Evolutionary conservation across 129 eudicot genomes (phyloP), one percentile per base, ranked within the genome.

Genomic region (Flaveria trinervia): DNA sequence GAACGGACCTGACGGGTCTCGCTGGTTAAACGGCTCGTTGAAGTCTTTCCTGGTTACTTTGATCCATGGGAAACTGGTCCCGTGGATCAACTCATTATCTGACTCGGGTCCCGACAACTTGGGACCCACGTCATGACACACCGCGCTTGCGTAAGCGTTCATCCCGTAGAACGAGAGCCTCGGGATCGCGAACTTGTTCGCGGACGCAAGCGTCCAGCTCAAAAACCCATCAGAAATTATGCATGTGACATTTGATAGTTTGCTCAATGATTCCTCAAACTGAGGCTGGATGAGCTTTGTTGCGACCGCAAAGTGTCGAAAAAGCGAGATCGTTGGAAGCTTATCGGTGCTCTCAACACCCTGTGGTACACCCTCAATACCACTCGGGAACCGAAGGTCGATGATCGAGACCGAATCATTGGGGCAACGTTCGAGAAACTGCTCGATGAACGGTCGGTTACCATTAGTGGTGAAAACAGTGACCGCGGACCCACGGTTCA

Each of bases 321-420:
- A 90, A 71, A 93, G 90, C 0, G 92, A 84, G 77, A 89, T 89
- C 14, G 91, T 86, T 1, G 93, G 93, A 51, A 89, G 89, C 71
- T 81, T 82, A 83, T 92, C 96, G 0, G 98, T 92, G 88, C 92
- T 89, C 59, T 92, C 98, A 7, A 83, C 23, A 1, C 93, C 94
- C 3, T 36, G 55, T 0, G 90, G 93, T 30, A 92, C 39, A 2
- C 81, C 92, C 0, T 71, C 67, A 8, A 84, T 13, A 13, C 83
- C 68, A 7, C 49, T 48, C 0, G 96, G 89, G 64, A 88, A 92
- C 0, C 88, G 94, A 0, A 92, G 85, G 73, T 75, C 79, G 59
- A 84, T 9, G 28, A 75, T 75, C 3, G 52, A 49, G 61, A 82
- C 60, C 11, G 75, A 15, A 72, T 75, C 62, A 5, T 66, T 1